A percentile compares a stretch with the other conserved stretches of the same genome.
Evolutionary conservation across 208 protist genomes (phyloP).

Genomic region (Trypanosoma caninum): DNA sequence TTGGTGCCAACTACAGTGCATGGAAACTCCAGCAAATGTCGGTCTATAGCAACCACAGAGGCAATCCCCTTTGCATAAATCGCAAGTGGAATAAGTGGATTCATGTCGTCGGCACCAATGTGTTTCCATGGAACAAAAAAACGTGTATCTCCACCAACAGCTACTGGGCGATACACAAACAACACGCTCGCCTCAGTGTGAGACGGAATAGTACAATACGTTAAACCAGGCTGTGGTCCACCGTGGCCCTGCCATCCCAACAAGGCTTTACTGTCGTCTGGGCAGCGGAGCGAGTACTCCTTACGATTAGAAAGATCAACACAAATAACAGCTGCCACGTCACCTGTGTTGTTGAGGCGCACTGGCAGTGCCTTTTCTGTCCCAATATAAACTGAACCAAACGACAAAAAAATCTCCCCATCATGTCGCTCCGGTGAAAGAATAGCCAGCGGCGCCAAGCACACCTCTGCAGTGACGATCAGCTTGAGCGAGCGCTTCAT

Average conservation of each 20-base stretch:
- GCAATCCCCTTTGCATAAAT: conserved; percentile 34
- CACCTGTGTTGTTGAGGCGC: conserved; percentile 69
- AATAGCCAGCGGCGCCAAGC: conserved; percentile 60
- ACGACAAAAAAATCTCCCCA: conserved; percentile 80
- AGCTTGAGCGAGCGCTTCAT: conserved; percentile 69
- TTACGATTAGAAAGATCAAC: conserved; percentile 61
- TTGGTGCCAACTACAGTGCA: conserved; percentile 48
- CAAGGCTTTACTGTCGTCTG: conserved; percentile 3
- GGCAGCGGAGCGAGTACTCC: conserved; percentile 32
- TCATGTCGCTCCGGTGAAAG: conserved; percentile 38
- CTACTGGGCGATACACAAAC: conserved; percentile 32
- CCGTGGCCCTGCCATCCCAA: conserved; percentile 26
- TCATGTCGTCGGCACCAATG: conserved; percentile 61
- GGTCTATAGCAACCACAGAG: conserved; percentile 38
- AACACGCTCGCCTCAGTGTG: conserved; percentile 23
- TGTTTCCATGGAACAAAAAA: conserved; percentile 64
- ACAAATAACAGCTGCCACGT: conserved; percentile 75
- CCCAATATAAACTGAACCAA: conserved; percentile 85
- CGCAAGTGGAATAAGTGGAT: conserved; percentile 64
- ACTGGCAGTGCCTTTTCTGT: conserved; percentile 42
- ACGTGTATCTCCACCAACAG: conserved; percentile 12
- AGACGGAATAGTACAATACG: conserved; percentile 30
- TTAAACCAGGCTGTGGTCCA: conserved; percentile 15
- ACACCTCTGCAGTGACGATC: conserved; percentile 61
- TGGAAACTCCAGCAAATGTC: conserved; percentile 37